Base-by-base conservation (phyloP, 2,329 filamentous ascomycete species). In the Colletotrichum plurivorum region DNA sequence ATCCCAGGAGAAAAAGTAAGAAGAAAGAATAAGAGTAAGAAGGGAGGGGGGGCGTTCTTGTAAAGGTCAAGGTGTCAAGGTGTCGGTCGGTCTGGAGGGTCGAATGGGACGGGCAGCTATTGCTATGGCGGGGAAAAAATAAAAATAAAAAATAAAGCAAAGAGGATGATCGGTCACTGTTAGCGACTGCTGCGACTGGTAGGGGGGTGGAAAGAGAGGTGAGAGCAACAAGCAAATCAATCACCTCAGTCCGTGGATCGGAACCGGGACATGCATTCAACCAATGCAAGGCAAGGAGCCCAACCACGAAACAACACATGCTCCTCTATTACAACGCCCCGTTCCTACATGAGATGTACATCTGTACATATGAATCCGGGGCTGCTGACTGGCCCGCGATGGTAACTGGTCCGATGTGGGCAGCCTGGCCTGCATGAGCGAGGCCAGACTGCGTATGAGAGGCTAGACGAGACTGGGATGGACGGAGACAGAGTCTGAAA, bases 1-100 rank as follows among this genome's bases (percentile, higher is more conserved):
- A 69, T 69, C 66, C 66, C 66, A 69, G 55, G 57, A 60, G 52
- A 43, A 66, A 22, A 55, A 66, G 51, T 22, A 43, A 66, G 55
- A 55, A 43, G 61, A 39, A 18, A 43, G n/a, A 20, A 31, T 25
- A 39, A 60, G 45, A 48, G 62, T 39, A n/a, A 18, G 36, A 57
- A 39, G 49, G 54, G 31, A 59, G 54, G 43, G n/a, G n/a, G 15
- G 54, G 43, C 25, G 55, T 48, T 39, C 51, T 66, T 48, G 49
- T 53, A 61, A 41, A 41, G 18, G 31, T 61, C 58, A 61, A 27
- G 48, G 48, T 61, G 48, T 48, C 31, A 36, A 36, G 31, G 31
- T 36, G 31, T 36, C 31, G 31, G 31, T 36, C 58, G 48, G 22
- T 66, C 52, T 48, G 66, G 57, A 64, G 55, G 53, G 60, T 49